phyloP scores from a whole-genome alignment of 495 filamentous ascomycete genomes.

The Apodospora peruviana region DNA sequence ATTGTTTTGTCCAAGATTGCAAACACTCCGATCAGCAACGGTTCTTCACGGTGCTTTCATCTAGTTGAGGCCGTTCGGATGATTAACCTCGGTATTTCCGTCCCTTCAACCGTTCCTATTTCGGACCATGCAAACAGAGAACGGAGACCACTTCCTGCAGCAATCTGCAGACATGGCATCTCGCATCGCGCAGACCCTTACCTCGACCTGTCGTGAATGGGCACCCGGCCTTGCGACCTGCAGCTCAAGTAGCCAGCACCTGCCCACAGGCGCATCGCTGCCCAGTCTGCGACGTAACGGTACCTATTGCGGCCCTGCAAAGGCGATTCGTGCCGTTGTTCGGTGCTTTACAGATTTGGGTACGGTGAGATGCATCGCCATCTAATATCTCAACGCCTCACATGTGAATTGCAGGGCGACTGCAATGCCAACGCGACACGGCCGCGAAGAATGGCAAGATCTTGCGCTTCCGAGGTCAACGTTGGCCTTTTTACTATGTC shows the following conservation, averaged over 20 bases:
- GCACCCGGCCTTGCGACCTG: no score
- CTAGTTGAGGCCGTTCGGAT: no score
- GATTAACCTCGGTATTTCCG: no score
- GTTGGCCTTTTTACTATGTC: no score
- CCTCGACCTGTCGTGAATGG: no score
- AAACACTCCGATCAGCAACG: no score
- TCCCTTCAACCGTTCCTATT: background rate
- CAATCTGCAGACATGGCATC: background rate
- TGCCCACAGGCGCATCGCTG: conserved; percentile 27
- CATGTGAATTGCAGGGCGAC: background rate
- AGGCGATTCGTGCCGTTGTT: conserved; percentile 8
- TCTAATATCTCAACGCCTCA: conserved; percentile 3
- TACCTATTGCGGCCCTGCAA: conserved; percentile 12
- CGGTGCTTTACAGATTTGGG: conserved; percentile 9
- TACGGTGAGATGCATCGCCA: conserved; percentile 11
- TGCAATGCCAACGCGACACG: background rate
- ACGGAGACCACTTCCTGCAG: background rate
- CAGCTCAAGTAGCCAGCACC: conserved; percentile 9
- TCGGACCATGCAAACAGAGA: background rate
- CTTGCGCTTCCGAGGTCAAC: no score
- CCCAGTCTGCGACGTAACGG: conserved; percentile 22
- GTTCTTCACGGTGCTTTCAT: no score
- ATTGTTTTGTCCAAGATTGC: no score
- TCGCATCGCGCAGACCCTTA: background rate
- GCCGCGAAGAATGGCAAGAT: no score